These are phyloP conservation scores for Aphanocladium album DNA, from an alignment of 2,329 filamentous ascomycete species.

Conservation along the genomic window DNA sequence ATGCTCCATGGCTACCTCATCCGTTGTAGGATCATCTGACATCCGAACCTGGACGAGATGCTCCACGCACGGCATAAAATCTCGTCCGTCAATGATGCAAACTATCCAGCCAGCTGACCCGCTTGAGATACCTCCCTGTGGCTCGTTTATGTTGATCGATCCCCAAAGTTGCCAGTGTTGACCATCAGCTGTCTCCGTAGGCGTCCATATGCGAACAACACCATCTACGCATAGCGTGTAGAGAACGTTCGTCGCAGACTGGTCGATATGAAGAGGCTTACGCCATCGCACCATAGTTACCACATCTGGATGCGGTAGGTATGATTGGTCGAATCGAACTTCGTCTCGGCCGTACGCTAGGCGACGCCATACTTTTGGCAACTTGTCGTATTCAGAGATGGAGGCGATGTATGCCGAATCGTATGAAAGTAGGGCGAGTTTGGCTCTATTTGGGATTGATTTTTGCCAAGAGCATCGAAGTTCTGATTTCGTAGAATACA, in stretches of 20 bases:
- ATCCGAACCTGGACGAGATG: constrained; percentile 59
- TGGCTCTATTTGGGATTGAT: constrained; percentile 64
- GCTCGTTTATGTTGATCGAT: constrained; percentile 68
- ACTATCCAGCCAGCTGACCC: constrained; percentile 35
- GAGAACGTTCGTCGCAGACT: constrained; percentile 77
- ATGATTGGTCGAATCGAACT: constrained; percentile 83
- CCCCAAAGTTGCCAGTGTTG: constrained; percentile 76
- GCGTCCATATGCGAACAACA: constrained; percentile 76
- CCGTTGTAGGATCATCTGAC: constrained; percentile 52
- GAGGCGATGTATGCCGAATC: constrained; percentile 86
- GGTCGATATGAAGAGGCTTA: constrained; percentile 68
- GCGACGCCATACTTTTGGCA: constrained; percentile 91
- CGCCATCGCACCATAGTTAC: constrained; percentile 88
- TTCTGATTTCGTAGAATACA: constrained; percentile 54
- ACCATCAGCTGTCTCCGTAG: constrained; percentile 64
- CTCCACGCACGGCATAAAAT: constrained; percentile 75
- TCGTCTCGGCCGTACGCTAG: constrained; percentile 78
- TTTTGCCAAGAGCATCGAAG: constrained; percentile 67
- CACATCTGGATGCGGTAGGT: constrained; percentile 75
- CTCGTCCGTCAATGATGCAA: constrained; percentile 76
- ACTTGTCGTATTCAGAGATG: constrained; percentile 67
- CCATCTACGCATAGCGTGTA: constrained; percentile 86
- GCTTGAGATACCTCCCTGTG: constrained; percentile 49
- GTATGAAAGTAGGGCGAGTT: constrained; percentile 74
- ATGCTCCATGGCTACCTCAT: constrained; percentile 73